These are phyloP conservation scores for Agaricus bisporus DNA, from an alignment of 768 basidiomycete species.

Conservation along the genomic window DNA sequence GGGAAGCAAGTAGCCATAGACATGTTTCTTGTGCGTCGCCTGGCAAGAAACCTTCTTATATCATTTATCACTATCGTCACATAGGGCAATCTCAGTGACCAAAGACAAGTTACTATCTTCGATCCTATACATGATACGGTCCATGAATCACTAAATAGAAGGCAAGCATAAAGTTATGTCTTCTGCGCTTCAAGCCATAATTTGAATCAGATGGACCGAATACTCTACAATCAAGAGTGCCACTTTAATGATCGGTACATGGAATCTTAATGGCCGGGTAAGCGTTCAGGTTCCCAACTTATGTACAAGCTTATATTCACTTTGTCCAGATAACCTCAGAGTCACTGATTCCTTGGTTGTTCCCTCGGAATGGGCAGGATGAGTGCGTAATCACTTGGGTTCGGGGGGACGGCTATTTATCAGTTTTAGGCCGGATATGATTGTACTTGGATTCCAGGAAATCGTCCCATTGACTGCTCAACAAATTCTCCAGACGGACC, in stretches of 20 bases:
- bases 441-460: conserved; percentile 92
- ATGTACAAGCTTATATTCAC: neutral
- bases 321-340: conserved; percentile 61
- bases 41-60: neutral
- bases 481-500: conserved; percentile 94
- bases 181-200: neutral
- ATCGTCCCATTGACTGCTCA: conserved; percentile 97
- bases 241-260: conserved; percentile 83
- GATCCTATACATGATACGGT: conserved; percentile 93
- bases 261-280: conserved; percentile 93
- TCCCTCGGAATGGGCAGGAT: conserved; percentile 68
- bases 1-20: conserved; percentile 93
- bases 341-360: conserved; percentile 85
- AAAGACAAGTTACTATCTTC: conserved; percentile 84
- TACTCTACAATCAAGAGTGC: conserved; percentile 76
- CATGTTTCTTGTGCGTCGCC: conserved; percentile 73
- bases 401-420: conserved; percentile 11
- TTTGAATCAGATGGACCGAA: conserved; percentile 53
- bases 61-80: neutral
- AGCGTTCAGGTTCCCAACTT: conserved; percentile 12
- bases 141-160: conserved; percentile 57
- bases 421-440: conserved; percentile 70
- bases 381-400: conserved; percentile 11
- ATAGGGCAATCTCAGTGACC: conserved; percentile 91
- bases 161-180: conserved; percentile 33